These are phyloP conservation scores for Camellia lanceoleosa DNA, from an alignment of 148 eudicot genomes.

Conservation along the genomic window DNA sequence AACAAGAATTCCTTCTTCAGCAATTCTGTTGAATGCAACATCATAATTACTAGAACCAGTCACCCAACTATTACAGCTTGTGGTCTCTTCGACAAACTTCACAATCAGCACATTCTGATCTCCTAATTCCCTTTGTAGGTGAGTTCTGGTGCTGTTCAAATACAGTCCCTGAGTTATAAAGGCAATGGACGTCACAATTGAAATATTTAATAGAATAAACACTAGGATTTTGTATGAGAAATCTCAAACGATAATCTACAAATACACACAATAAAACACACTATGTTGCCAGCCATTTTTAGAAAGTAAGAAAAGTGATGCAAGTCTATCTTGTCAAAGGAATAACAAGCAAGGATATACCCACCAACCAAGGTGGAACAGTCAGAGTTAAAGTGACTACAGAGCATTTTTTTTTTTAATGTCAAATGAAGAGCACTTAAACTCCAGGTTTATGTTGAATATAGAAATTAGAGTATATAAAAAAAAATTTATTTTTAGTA, in stretches of 20 bases:
- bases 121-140: constrained; percentile 57
- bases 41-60: constrained; percentile 10
- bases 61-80: not conserved
- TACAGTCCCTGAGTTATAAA: not conserved
- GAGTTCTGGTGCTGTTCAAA: constrained; percentile 48
- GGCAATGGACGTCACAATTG: too few relatives aligned
- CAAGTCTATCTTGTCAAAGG: not conserved
- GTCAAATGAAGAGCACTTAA: too few relatives aligned
- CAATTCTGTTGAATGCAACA: not conserved
- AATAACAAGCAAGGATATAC: too few relatives aligned
- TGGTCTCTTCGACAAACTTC: constrained; percentile 41
- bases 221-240: too few relatives aligned
- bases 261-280: not conserved
- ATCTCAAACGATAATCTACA: too few relatives aligned
- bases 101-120: constrained; percentile 69
- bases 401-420: too few relatives aligned
- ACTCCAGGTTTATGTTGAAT: too few relatives aligned
- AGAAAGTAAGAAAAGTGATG: not conserved
- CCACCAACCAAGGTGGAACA: too few relatives aligned
- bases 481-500: too few relatives aligned
- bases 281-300: not conserved
- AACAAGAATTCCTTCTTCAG: constrained; percentile 12
- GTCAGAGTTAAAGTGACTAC: too few relatives aligned
- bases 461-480: too few relatives aligned
- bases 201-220: too few relatives aligned